Percentiles rank a stretch among this genome's conserved stretches.
phyloP scores from a whole-genome alignment of 345 rosid species.

The Bruguiera parviflora region DNA sequence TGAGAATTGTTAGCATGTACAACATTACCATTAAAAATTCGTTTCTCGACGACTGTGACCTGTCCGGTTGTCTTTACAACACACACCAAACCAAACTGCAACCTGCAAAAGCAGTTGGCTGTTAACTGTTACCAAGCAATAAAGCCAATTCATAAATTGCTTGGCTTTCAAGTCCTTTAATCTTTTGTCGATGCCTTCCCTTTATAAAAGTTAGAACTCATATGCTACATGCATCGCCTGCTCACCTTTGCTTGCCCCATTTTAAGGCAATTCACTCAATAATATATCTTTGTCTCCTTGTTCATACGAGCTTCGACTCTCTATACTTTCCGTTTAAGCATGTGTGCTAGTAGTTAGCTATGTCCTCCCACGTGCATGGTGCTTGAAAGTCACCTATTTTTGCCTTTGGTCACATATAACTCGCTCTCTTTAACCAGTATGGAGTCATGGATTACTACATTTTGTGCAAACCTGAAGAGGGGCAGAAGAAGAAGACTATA shows the following conservation, averaged over 20 bases:
- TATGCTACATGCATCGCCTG: not conserved
- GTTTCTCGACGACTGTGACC: not conserved
- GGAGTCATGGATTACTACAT: not conserved
- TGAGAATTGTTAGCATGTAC: not conserved
- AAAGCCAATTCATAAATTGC: not conserved
- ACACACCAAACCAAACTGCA: conserved; percentile 5
- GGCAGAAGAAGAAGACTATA: conserved; percentile 2
- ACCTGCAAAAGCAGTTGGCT: not conserved
- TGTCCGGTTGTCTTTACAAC: not conserved
- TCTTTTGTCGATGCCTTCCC: not conserved
- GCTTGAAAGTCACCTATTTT: not conserved
- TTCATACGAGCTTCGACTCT: not conserved
- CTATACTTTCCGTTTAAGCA: too few relatives aligned
- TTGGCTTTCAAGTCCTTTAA: not conserved
- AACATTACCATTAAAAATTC: not conserved
- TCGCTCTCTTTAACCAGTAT: not conserved
- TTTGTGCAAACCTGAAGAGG: not conserved
- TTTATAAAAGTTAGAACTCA: too few relatives aligned
- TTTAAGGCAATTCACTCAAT: not conserved
- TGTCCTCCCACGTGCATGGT: not conserved
- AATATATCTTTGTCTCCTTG: not conserved
- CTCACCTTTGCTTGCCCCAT: not conserved
- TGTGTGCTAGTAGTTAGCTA: too few relatives aligned
- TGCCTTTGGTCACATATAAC: not conserved
- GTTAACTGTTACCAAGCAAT: not conserved